A percentile compares a stretch with the other conserved stretches of the same genome.
Evolutionary conservation across 176 grass and related monocot species (phyloP).

Genomic region (Cenchrus fungigraminus): DNA sequence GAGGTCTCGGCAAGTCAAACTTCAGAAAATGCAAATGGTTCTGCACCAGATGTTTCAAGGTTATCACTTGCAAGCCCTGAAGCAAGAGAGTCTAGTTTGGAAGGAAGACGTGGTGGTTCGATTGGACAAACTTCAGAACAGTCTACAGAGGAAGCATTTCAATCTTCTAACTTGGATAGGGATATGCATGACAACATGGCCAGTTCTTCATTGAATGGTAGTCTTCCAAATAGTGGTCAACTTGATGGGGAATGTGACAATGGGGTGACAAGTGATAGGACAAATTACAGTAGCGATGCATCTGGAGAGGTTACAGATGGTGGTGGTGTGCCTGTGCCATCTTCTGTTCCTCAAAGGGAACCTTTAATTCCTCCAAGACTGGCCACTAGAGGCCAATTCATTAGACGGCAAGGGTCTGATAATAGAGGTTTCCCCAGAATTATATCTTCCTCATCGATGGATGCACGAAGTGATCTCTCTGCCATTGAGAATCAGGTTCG

Average conservation of each 20-base stretch:
- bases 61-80: conserved; percentile 58
- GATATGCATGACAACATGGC: conserved; percentile 40
- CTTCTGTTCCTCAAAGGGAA: conserved; percentile 60
- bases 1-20: conserved; percentile 35
- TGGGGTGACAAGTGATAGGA: conserved; percentile 54
- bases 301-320: conserved; percentile 65
- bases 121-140: conserved; percentile 50
- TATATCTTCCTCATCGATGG: conserved; percentile 59
- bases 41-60: conserved; percentile 43
- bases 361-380: conserved; percentile 51
- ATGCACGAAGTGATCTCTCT: conserved; percentile 72
- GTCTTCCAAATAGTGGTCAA: conserved; percentile 55
- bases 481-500: conserved; percentile 75
- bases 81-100: conserved; percentile 52
- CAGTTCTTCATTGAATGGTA: conserved; percentile 45
- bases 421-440: conserved; percentile 73
- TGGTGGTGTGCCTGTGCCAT: conserved; percentile 36
- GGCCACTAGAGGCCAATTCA: conserved; percentile 48
- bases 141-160: conserved; percentile 45
- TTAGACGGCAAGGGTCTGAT: conserved; percentile 61
- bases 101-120: conserved; percentile 53
- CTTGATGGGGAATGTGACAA: conserved; percentile 54
- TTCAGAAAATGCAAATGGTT: conserved; percentile 57
- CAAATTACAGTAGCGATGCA: conserved; percentile 64
- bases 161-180: conserved; percentile 47